These are phyloP conservation scores for Croton setiger DNA, from an alignment of 441 rosid species.

Conservation along the genomic window DNA sequence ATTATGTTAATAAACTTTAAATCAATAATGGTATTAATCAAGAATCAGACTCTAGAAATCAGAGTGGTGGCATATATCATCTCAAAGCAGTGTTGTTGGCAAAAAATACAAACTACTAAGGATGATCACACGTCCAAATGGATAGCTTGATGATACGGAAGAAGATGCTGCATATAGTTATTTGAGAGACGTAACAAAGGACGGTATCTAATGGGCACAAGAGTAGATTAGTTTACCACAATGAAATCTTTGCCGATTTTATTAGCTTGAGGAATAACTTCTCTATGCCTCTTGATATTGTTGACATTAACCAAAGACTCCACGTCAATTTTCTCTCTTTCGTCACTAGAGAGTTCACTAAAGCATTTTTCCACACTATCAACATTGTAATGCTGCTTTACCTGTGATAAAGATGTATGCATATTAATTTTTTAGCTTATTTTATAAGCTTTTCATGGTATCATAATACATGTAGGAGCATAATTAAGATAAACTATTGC, in stretches of 20 bases:
- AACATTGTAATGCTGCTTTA: constrained; percentile 1
- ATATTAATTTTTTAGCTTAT: background rate
- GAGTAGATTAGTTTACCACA: constrained; percentile 14
- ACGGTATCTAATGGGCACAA: background rate
- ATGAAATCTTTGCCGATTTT: constrained; percentile 13
- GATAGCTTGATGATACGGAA: background rate
- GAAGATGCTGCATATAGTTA: background rate
- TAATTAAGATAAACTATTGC: background rate
- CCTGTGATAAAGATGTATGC: constrained; percentile 12
- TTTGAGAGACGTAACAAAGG: background rate
- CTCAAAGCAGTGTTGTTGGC: background rate
- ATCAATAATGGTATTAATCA: background rate
- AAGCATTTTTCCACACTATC: constrained; percentile 15
- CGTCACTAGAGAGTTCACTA: constrained; percentile 11
- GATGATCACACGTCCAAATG: background rate
- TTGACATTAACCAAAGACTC: constrained; percentile 24
- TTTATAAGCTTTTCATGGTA: background rate
- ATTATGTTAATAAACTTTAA: background rate
- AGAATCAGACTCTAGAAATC: background rate
- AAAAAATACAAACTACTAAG: background rate
- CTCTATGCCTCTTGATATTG: constrained; percentile 17
- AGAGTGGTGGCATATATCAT: background rate
- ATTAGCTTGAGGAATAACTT: constrained; percentile 8
- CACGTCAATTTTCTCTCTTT: constrained; percentile 15
- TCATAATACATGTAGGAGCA: background rate